Conservation (phyloP, 2,329 filamentous ascomycete species). For the Fusarium gaditjirri region DNA sequence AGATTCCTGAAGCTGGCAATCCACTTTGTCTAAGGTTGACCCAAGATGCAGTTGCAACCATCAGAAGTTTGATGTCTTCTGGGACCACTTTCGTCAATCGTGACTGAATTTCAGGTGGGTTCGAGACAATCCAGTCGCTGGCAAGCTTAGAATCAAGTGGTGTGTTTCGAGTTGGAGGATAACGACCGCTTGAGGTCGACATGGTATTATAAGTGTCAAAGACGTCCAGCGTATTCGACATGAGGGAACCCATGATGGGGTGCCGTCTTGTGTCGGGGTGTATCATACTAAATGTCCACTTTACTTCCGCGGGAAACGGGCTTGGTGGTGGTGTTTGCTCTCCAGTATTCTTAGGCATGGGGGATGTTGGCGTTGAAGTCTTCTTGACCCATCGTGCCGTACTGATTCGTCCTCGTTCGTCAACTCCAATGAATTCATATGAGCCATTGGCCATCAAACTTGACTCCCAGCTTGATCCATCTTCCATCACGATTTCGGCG, state of each 20-base stretch:
- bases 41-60: slow-evolving; percentile 54
- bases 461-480: slow-evolving; percentile 69
- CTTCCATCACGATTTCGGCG: slow-evolving; percentile 73
- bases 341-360: slow-evolving; percentile 30
- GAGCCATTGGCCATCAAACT: slow-evolving; percentile 64
- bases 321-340: slow-evolving; percentile 40
- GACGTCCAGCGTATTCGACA: slow-evolving; percentile 72
- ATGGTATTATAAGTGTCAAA: slow-evolving; percentile 73
- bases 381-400: slow-evolving; percentile 77
- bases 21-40: slow-evolving; percentile 51
- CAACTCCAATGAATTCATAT: slow-evolving; percentile 73
- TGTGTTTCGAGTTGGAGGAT: slow-evolving; percentile 57
- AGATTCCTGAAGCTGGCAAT: slow-evolving; percentile 49
- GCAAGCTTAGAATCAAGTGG: slow-evolving; percentile 37
- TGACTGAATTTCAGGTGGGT: slow-evolving; percentile 42
- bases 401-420: slow-evolving; percentile 65
- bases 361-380: slow-evolving; percentile 35
- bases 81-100: slow-evolving; percentile 46
- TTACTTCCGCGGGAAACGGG: slow-evolving; percentile 55
- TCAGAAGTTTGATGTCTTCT: slow-evolving; percentile 50
- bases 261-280: slow-evolving; percentile 75
- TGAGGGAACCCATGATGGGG: slow-evolving; percentile 78
- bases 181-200: slow-evolving; percentile 59
- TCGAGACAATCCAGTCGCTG: slow-evolving; percentile 36
- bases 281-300: slow-evolving; percentile 82